Base-by-base conservation (phyloP, 148 eudicot genomes). In the Amaranthus cruentus region DNA sequence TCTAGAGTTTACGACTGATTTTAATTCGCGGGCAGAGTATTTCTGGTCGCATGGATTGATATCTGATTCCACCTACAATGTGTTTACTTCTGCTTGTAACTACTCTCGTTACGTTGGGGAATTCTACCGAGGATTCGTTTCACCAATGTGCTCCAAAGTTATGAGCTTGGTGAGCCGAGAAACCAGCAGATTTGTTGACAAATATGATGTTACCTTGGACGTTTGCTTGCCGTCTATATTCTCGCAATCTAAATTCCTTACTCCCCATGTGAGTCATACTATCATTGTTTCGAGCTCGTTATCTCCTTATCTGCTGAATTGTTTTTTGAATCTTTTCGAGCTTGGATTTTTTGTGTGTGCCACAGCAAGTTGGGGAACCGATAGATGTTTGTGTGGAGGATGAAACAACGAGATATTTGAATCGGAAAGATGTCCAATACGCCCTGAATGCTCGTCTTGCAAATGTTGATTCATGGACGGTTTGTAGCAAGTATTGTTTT, bases 11-110 rank as follows among this genome's bases (percentile, higher is more conserved):
- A 85, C 85, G 1, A 88, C 96, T 0, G 98, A 95, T 78, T 95
- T 88, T 80, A 95, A 95, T 77, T 95, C 98, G 15, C 85, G 98
- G 84, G 98, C 97, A 2, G 98, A 91, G 76, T 95, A 78, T 78
- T 87, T 95, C 58, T 95, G 98, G 98, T 95, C 98, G 64, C 98
- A 95, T 77, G 98, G 98, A 47, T 73, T 95, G 64, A 90, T 95
- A 86, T 95, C 98, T 55, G 98, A 95, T 77, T 81, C 93, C 59
- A 91, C 98, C 4, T 95, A 90, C 86, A 83, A 75, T 44, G 55
- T 91, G 47, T 95, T 91, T 83, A 91, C 96, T 74, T 80, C 88
- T n/a, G 77, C 81, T 3, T 95, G 98, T 83, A 95, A 95, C 71
- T 91, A 91, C 74, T 95, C 98, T 14, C 91, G 93, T 55, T 90